Percentiles rank a stretch among this genome's conserved stretches.
These are phyloP conservation scores for Clarireedia hainanense DNA, from an alignment of 2,329 filamentous ascomycete genomes.

Conservation along the genomic window DNA sequence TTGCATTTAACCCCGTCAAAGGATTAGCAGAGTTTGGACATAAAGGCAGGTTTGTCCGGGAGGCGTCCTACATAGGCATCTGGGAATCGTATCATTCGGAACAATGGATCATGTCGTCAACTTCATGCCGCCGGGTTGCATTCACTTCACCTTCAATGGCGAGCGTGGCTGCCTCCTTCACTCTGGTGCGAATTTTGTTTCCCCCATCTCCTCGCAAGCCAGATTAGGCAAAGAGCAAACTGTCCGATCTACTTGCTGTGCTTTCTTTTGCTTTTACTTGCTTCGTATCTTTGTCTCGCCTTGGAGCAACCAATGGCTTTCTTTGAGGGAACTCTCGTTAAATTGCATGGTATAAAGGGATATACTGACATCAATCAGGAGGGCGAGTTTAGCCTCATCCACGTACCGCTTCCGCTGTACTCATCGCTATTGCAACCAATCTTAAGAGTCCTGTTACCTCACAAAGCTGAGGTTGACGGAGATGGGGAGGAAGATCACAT, in stretches of 20 bases:
- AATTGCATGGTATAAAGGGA: constrained; percentile 12
- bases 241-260: neutral
- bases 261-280: neutral
- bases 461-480: constrained; percentile 32
- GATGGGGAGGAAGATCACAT: constrained; percentile 29
- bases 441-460: constrained; percentile 72
- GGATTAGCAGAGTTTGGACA: neutral
- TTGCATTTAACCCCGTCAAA: neutral
- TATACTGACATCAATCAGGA: constrained; percentile 49
- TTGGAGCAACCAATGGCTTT: neutral
- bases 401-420: constrained; percentile 77
- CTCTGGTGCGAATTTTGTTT: neutral
- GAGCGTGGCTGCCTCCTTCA: neutral
- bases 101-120: neutral
- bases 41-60: neutral
- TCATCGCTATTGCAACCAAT: constrained; percentile 77
- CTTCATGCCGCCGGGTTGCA: neutral
- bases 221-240: neutral
- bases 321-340: constrained; percentile 8
- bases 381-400: constrained; percentile 78
- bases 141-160: neutral
- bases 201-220: neutral
- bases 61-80: neutral
- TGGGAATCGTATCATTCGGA: neutral
- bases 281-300: neutral